Conservation (phyloP, 176 grass and related monocot species). For the Poa annua region DNA sequence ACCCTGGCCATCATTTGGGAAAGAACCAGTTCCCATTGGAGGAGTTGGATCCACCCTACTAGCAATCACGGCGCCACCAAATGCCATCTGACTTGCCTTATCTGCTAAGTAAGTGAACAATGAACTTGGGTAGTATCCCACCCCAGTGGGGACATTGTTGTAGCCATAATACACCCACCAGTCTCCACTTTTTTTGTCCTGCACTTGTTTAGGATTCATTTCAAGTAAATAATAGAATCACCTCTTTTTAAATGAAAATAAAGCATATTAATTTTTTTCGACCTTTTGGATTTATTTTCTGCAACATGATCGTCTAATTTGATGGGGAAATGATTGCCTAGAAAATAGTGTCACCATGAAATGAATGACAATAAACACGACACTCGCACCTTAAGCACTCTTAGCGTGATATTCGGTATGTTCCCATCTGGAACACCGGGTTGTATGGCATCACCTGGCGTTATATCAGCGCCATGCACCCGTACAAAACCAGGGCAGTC, state of each 20-base stretch:
- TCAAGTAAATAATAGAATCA: not conserved
- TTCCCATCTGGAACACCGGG: not conserved
- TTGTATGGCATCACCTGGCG: not conserved
- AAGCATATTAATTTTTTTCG: not conserved
- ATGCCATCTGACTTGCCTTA: not conserved
- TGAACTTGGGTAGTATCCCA: not conserved
- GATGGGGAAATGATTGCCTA: not conserved
- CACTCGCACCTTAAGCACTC: not conserved
- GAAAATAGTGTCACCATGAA: not conserved
- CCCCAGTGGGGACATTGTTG: not conserved
- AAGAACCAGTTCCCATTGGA: not conserved
- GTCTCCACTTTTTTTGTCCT: not conserved
- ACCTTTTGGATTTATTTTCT: not conserved
- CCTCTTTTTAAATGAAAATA: not conserved
- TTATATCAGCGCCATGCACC: not conserved
- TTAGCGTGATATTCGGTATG: not conserved
- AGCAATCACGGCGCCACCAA: not conserved
- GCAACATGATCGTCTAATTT: not conserved
- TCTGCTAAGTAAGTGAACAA: not conserved
- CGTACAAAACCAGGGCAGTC: conserved; percentile 12
- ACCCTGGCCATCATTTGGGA: not conserved
- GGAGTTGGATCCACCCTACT: not conserved
- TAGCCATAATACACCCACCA: not conserved
- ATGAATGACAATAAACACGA: not conserved
- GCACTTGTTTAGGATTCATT: not conserved